A percentile compares a stretch with the other conserved stretches of the same genome.
Evolutionary conservation across 169 alveolate genomes (phyloP).

Genomic region (Plasmodium cynomolgi): DNA sequence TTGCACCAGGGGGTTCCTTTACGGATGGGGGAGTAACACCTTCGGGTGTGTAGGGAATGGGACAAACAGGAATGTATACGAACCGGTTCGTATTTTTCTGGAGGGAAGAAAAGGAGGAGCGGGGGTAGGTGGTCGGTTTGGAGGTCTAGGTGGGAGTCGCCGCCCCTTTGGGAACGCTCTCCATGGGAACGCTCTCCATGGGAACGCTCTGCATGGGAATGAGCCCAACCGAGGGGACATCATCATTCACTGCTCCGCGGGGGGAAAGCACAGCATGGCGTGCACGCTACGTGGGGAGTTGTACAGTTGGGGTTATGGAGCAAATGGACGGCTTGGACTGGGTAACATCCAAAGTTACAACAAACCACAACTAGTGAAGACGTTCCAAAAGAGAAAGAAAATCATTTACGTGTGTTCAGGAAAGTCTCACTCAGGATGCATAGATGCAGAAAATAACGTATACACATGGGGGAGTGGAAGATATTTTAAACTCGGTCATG

Average conservation of each 20-base stretch:
- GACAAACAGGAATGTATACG: slow-evolving; percentile 70
- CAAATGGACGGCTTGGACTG: slow-evolving; percentile 88
- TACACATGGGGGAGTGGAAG: slow-evolving; percentile 91
- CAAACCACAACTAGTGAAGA: slow-evolving; percentile 75
- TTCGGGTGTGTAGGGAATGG: slow-evolving; percentile 90
- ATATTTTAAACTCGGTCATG: slow-evolving; percentile 89
- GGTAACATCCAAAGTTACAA: slow-evolving; percentile 82
- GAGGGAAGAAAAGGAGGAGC: neutral
- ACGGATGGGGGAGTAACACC: slow-evolving; percentile 87
- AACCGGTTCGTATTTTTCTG: slow-evolving; percentile 77
- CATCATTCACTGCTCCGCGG: slow-evolving; percentile 81
- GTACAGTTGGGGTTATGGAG: slow-evolving; percentile 88
- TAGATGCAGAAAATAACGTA: slow-evolving; percentile 86
- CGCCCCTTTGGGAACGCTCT: neutral
- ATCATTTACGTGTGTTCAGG: slow-evolving; percentile 87
- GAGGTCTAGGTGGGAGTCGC: neutral
- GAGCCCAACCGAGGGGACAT: neutral
- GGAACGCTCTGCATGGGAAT: no score
- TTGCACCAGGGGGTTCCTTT: slow-evolving; percentile 81
- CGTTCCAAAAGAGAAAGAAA: slow-evolving; percentile 43
- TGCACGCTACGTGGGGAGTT: slow-evolving; percentile 73
- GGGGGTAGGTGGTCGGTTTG: neutral
- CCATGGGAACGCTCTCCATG: no score
- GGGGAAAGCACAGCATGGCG: slow-evolving; percentile 82
- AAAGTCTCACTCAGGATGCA: slow-evolving; percentile 90